Percentiles rank a stretch among this genome's conserved stretches.
Evolutionary conservation across 352 stramenopile genomes (phyloP).

Genomic region (Phytophthora nicotianae): DNA sequence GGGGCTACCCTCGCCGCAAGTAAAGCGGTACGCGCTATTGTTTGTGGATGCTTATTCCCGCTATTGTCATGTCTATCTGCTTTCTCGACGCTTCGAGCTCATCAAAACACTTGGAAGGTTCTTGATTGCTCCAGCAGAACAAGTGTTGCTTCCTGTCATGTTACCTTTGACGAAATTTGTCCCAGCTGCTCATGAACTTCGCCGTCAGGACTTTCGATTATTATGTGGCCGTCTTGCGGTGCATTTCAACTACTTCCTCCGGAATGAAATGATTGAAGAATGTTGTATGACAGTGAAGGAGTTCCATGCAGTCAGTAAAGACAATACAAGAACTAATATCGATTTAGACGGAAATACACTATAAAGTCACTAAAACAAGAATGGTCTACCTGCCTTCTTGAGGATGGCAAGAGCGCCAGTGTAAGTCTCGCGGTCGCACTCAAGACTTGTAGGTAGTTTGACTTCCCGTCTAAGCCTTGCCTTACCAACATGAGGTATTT

Average conservation of each 20-base stretch:
- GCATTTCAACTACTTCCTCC: not conserved
- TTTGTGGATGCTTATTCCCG: too few species aligned
- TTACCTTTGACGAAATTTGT: not conserved
- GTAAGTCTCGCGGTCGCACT: not conserved
- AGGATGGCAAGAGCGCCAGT: too few species aligned
- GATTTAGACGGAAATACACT: not conserved
- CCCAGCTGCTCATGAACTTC: not conserved
- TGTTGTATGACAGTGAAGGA: not conserved
- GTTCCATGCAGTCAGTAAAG: not conserved
- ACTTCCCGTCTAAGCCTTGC: not conserved
- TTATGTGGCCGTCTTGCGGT: not conserved
- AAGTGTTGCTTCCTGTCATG: not conserved
- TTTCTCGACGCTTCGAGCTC: too few species aligned
- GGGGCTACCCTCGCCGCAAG: too few species aligned
- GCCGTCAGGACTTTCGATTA: not conserved
- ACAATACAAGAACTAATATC: not conserved
- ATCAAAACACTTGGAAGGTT: not conserved
- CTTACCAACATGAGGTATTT: not conserved
- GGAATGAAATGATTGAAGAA: too few species aligned
- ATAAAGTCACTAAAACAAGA: not conserved
- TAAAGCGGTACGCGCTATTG: too few species aligned
- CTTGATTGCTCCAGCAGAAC: not conserved
- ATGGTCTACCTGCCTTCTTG: not conserved
- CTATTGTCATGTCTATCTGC: too few species aligned
- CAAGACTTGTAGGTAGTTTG: not conserved